Evolutionary conservation across 768 basidiomycete species (phyloP).

Genomic region (Crassisporium funariophilum): DNA sequence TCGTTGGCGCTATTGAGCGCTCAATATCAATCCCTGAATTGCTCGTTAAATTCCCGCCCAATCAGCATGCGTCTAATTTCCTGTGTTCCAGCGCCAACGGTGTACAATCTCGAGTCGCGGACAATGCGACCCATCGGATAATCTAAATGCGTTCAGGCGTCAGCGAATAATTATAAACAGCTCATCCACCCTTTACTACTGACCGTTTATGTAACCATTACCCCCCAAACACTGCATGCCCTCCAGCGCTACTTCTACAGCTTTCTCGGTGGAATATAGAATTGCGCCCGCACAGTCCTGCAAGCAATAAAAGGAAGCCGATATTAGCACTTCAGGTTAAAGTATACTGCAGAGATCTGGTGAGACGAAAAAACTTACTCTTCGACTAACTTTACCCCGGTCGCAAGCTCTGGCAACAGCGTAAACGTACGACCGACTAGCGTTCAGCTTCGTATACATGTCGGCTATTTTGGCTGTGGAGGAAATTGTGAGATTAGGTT

Average conservation of each 20-base stretch:
- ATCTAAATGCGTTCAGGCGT: constrained; percentile 53
- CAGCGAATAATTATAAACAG: too few relatives aligned
- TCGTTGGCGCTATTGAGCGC: constrained; percentile 1
- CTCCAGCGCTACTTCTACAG: constrained; percentile 88
- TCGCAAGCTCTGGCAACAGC: constrained; percentile 92
- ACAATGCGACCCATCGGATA: constrained; percentile 89
- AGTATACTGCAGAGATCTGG: neutral
- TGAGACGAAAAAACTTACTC: constrained; percentile 47
- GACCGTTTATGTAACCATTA: constrained; percentile 95
- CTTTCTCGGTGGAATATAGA: constrained; percentile 88
- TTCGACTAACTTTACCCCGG: constrained; percentile 71
- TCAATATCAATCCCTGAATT: constrained; percentile 40
- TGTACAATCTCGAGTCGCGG: constrained; percentile 85
- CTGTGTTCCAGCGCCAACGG: constrained; percentile 96
- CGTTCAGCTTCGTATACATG: constrained; percentile 93
- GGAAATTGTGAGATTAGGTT: constrained; percentile 16
- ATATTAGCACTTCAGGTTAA: neutral
- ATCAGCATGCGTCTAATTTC: constrained; percentile 95
- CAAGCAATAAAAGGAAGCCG: constrained; percentile 4
- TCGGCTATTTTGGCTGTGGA: constrained; percentile 76
- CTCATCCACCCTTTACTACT: constrained; percentile 8
- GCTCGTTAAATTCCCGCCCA: constrained; percentile 87
- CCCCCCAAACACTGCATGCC: constrained; percentile 94
- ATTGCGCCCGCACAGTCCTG: constrained; percentile 97
- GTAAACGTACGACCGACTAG: constrained; percentile 90